phyloP scores from a whole-genome alignment of 345 rosid genomes.

The Luvunga scandens region DNA sequence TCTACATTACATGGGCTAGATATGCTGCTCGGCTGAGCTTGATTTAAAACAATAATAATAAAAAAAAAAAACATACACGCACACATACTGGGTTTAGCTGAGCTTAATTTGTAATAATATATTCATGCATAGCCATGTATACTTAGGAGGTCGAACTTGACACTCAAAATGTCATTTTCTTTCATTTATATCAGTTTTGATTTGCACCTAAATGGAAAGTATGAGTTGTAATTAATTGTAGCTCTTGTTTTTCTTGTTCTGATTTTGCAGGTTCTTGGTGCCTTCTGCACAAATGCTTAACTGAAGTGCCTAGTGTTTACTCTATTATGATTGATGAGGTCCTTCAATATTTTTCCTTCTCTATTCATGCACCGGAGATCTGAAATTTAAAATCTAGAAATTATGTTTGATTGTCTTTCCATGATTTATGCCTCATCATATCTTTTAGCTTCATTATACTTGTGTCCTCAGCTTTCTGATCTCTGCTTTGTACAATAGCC shows the following conservation, averaged over 20 bases:
- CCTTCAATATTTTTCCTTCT: conserved; percentile 6
- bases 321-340: conserved; percentile 1
- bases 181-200: conserved; percentile 9
- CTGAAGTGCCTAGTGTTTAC: background rate
- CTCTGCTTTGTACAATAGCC: conserved; percentile 6
- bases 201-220: background rate
- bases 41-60: background rate
- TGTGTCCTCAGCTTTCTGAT: background rate
- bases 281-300: conserved; percentile 17
- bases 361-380: conserved; percentile 10
- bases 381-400: background rate
- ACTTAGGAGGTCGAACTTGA: background rate
- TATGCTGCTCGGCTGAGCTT: background rate
- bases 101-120: background rate
- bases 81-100: background rate
- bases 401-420: background rate
- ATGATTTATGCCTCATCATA: background rate
- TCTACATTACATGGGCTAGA: background rate
- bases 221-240: background rate
- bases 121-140: background rate
- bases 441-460: conserved; percentile 6
- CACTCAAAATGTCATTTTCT: conserved; percentile 17
- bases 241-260: conserved; percentile 19
- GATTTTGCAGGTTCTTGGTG: conserved; percentile 33
- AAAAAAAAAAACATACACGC: too few relatives aligned